phyloP scores from a whole-genome alignment of 306 rosid species.

The Comarum palustre region DNA sequence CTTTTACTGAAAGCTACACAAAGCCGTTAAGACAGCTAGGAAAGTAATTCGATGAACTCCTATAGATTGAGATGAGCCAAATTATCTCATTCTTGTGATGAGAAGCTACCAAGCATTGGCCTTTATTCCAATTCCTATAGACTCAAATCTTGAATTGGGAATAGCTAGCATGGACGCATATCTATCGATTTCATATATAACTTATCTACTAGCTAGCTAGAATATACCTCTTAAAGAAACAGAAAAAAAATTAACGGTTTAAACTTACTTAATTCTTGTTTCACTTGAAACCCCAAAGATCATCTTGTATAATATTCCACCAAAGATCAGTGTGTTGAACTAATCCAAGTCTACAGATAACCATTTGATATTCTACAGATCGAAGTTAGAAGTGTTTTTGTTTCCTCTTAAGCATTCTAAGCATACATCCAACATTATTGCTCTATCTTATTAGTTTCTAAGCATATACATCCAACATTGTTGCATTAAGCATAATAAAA shows the following conservation, averaged over 20 bases:
- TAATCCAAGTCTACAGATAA: not conserved
- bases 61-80: slow-evolving; percentile 12
- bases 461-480: no score
- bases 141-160: not conserved
- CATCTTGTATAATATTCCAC: not conserved
- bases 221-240: slow-evolving; percentile 3
- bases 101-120: slow-evolving; percentile 17
- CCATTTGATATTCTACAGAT: not conserved
- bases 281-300: not conserved
- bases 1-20: slow-evolving; percentile 28
- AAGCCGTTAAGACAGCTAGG: slow-evolving; percentile 12
- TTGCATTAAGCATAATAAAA: no score
- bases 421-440: no score
- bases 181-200: not conserved
- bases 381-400: not conserved
- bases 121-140: slow-evolving; percentile 15
- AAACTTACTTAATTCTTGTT: not conserved
- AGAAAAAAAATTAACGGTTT: not conserved
- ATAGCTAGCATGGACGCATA: not conserved
- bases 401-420: not conserved
- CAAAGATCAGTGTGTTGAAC: not conserved
- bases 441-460: no score
- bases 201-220: not conserved
- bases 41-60: slow-evolving; percentile 9
- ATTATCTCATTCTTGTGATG: slow-evolving; percentile 18